Percentiles rank a stretch among this genome's conserved stretches.
Evolutionary conservation across 2,329 filamentous ascomycete genomes (phyloP).

Genomic region (Falciphora oryzae): DNA sequence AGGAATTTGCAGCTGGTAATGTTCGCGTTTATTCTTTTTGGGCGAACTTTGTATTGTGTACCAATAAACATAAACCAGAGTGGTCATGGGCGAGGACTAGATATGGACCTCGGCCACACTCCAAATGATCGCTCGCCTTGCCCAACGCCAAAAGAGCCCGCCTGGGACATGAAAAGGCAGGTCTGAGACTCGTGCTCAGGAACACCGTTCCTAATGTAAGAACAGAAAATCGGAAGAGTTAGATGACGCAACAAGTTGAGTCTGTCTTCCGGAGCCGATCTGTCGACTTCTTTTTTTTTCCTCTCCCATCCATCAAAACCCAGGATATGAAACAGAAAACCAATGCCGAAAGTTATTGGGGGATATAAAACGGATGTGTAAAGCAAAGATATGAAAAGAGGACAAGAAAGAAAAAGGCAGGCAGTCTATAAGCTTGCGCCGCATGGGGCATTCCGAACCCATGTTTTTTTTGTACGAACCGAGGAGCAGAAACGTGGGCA

Average conservation of each 20-base stretch:
- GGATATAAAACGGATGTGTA: background rate
- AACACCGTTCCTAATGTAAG: background rate
- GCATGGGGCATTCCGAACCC: background rate
- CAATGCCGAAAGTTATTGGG: background rate
- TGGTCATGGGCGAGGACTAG: background rate
- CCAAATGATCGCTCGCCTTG: background rate
- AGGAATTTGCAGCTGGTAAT: background rate
- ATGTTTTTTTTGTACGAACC: background rate
- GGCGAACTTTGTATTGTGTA: background rate
- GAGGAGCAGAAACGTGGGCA: background rate
- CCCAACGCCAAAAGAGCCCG: background rate
- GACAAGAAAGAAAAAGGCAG: background rate
- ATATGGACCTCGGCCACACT: background rate
- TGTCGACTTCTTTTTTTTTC: background rate
- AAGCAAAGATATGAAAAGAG: background rate
- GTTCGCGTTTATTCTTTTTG: background rate
- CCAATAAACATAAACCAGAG: background rate
- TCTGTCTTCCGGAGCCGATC: background rate
- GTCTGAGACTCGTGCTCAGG: too few relatives aligned
- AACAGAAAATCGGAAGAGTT: background rate
- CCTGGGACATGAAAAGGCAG: background rate
- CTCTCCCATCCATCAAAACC: background rate
- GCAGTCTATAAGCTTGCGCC: conserved; percentile 4
- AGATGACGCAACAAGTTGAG: background rate
- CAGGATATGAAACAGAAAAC: background rate